These are phyloP conservation scores for Breynia disticha DNA, from an alignment of 441 rosid species.

Conservation along the genomic window DNA sequence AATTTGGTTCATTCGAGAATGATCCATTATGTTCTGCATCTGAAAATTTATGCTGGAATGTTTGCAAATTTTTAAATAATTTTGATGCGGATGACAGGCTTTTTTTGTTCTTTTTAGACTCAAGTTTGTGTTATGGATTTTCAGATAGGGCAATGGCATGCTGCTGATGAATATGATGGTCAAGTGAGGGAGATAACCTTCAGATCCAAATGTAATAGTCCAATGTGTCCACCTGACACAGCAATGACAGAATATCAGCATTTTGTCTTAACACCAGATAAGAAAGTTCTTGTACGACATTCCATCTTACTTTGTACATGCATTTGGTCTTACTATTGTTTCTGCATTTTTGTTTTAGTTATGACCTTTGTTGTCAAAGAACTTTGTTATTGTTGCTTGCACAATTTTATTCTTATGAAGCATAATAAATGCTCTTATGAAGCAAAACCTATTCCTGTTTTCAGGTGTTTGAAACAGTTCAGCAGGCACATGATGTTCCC, in stretches of 20 bases:
- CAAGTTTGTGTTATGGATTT: constrained; percentile 14
- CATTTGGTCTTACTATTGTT: not conserved
- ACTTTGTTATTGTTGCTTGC: not conserved
- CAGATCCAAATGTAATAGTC: constrained; percentile 82
- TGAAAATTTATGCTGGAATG: too few relatives aligned
- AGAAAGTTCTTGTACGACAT: constrained; percentile 50
- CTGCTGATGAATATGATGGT: constrained; percentile 87
- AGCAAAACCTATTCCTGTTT: constrained; percentile 7
- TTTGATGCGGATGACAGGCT: too few relatives aligned
- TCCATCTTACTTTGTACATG: constrained; percentile 5
- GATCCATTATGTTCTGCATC: too few relatives aligned
- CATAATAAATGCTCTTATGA: not conserved
- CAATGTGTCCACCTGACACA: constrained; percentile 98
- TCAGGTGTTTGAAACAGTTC: constrained; percentile 93
- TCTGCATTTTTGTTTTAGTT: too few relatives aligned
- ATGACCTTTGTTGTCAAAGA: too few relatives aligned
- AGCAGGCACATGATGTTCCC: constrained; percentile 94
- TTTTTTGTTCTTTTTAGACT: too few relatives aligned
- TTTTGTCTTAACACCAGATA: constrained; percentile 63
- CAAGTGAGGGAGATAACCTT: constrained; percentile 93
- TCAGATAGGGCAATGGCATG: constrained; percentile 94
- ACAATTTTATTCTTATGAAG: not conserved
- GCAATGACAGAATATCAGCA: constrained; percentile 98
- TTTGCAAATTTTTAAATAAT: too few relatives aligned
- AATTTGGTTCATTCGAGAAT: too few relatives aligned